phyloP scores from a whole-genome alignment of 495 filamentous ascomycete species.

The Neurospora sp. region DNA sequence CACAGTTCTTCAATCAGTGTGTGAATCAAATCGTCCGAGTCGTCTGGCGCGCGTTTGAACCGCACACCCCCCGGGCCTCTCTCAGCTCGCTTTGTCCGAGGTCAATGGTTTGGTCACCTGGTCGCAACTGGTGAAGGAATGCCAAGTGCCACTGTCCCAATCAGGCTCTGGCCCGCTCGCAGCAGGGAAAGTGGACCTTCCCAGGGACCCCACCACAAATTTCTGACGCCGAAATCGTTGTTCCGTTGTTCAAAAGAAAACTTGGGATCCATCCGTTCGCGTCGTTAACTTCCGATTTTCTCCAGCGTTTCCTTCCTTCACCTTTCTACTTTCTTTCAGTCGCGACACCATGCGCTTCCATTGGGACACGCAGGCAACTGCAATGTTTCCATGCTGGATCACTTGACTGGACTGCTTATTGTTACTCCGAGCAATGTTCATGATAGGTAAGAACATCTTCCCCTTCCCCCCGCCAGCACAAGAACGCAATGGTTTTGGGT shows the following conservation, averaged over 20 bases:
- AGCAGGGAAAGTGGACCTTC: not conserved
- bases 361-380: not conserved
- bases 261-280: not conserved
- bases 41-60: not conserved
- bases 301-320: not conserved
- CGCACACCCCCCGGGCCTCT: not conserved
- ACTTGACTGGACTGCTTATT: not conserved
- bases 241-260: not conserved
- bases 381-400: not conserved
- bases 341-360: not conserved
- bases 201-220: not conserved
- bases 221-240: not conserved
- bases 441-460: constrained; percentile 20
- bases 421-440: not conserved
- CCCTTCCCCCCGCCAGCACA: not conserved
- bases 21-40: not conserved
- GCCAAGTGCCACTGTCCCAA: not conserved
- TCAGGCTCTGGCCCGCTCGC: not conserved
- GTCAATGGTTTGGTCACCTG: not conserved
- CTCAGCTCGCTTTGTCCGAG: not conserved
- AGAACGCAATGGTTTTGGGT: not conserved
- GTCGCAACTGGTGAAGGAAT: not conserved
- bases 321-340: not conserved
- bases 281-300: not conserved
- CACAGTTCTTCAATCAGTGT: not conserved